Conservation (phyloP, 805 yeast species). For the Schizosaccharomyces cryophilus region DNA sequence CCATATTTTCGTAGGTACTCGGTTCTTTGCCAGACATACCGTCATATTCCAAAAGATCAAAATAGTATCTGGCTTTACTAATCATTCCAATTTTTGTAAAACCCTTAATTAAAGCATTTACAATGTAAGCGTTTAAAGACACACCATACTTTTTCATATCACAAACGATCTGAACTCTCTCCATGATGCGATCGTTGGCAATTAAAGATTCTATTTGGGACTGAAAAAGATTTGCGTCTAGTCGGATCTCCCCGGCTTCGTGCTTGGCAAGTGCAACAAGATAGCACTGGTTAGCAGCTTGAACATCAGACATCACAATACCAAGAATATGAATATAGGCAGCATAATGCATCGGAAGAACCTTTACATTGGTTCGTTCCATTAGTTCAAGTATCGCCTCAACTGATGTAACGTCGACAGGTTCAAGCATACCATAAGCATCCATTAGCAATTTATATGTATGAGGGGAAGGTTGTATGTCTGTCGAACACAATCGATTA, state of each 20-base stretch:
- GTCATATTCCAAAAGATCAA: neutral
- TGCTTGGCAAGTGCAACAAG: neutral
- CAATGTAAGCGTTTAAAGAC: neutral
- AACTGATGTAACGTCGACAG: slow-evolving; percentile 15
- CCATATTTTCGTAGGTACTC: slow-evolving; percentile 1
- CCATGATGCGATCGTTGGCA: neutral
- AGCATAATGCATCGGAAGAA: slow-evolving; percentile 16
- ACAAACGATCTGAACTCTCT: neutral
- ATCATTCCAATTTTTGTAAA: neutral
- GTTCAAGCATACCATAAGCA: slow-evolving; percentile 14
- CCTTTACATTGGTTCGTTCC: slow-evolving; percentile 11
- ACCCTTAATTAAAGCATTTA: neutral
- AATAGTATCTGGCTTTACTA: neutral
- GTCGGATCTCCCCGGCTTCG: neutral
- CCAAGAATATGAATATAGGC: slow-evolving; percentile 18
- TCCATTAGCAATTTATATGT: slow-evolving; percentile 20
- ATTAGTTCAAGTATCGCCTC: slow-evolving; percentile 15
- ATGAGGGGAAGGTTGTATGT: slow-evolving; percentile 14
- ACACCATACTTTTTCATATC: neutral
- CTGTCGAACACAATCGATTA: slow-evolving; percentile 10
- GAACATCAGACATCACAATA: slow-evolving; percentile 14
- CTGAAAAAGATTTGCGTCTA: neutral
- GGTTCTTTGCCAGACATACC: slow-evolving; percentile 1
- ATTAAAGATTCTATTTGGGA: neutral
- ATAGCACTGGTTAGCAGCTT: slow-evolving; percentile 15